Conservation (phyloP, 257 asterid genomes). For the Ophiorrhiza pumila region DNA sequence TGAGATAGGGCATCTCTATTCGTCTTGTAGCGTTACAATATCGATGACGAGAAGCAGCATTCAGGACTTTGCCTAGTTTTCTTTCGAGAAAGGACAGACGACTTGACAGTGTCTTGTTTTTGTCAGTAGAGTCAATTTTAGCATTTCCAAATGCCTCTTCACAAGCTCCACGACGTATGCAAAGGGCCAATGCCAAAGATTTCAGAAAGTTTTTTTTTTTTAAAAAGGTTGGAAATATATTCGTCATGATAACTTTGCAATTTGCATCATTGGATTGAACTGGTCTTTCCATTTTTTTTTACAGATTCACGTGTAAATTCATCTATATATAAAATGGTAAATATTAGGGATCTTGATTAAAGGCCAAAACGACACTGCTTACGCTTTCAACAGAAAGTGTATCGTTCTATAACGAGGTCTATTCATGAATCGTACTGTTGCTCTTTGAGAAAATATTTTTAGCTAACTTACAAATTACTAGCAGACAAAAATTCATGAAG, state of each 20-base stretch:
- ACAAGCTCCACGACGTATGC: constrained; percentile 20
- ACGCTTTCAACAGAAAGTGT: background rate
- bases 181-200: constrained; percentile 24
- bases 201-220: too few species aligned
- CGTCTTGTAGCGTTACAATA: constrained; percentile 1
- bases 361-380: constrained; percentile 11
- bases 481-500: constrained; percentile 20
- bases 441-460: background rate
- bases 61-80: constrained; percentile 15
- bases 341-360: constrained; percentile 1
- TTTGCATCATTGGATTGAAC: constrained; percentile 3
- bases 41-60: background rate
- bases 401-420: background rate
- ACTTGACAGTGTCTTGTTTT: background rate
- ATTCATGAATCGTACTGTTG: background rate
- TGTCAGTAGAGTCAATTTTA: background rate
- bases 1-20: constrained; percentile 1
- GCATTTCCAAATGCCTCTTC: constrained; percentile 9
- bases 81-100: constrained; percentile 11
- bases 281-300: background rate
- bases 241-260: background rate
- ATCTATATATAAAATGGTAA: background rate
- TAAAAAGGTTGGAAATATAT: background rate
- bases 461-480: constrained; percentile 34
- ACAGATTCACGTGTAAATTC: constrained; percentile 13